Evolutionary conservation across 177 flowering plant species (phyloP).

Genomic region (Vitis hybrid): DNA sequence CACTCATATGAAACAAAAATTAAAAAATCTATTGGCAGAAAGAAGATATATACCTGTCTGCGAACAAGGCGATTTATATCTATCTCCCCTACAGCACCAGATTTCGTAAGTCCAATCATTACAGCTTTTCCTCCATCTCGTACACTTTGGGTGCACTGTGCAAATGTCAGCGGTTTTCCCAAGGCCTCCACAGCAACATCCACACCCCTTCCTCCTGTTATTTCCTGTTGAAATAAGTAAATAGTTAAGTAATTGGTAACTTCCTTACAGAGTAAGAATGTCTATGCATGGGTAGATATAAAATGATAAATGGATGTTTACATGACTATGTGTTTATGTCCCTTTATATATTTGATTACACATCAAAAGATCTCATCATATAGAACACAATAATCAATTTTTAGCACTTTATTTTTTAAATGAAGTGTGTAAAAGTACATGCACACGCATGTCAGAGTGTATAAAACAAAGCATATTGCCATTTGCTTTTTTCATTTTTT

Average conservation of each 20-base stretch:
- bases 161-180: constrained; percentile 85
- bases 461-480: too few relatives aligned
- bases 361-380: not conserved
- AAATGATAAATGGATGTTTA: too few relatives aligned
- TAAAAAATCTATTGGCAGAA: not conserved
- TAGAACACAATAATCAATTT: not conserved
- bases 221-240: constrained; percentile 49
- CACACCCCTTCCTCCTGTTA: constrained; percentile 92
- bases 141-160: constrained; percentile 83
- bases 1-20: not conserved
- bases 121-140: constrained; percentile 99
- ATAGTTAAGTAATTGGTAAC: not conserved
- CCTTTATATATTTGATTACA: too few relatives aligned
- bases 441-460: too few relatives aligned
- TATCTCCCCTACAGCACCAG: constrained; percentile 77
- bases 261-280: too few relatives aligned
- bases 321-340: too few relatives aligned
- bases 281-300: too few relatives aligned
- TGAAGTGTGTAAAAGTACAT: too few relatives aligned
- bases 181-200: constrained; percentile 96
- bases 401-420: too few relatives aligned
- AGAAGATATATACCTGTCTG: constrained; percentile 61
- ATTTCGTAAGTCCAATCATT: constrained; percentile 87
- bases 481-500: too few relatives aligned
- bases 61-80: constrained; percentile 97